Conservation (phyloP, 371 early-diverging fungal species). For the Mucor indicus region DNA sequence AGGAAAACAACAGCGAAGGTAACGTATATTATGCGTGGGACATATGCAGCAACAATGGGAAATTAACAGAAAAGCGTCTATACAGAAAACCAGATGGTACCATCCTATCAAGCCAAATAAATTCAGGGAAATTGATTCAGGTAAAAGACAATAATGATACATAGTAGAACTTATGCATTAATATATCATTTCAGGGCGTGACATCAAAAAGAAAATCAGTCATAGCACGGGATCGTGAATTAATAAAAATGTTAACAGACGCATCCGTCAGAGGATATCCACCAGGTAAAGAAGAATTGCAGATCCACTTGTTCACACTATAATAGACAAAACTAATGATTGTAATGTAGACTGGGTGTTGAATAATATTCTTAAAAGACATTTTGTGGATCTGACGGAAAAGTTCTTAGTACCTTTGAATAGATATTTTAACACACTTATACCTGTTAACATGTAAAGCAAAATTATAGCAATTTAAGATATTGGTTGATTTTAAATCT, state of each 20-base stretch:
- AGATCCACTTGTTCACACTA: background rate
- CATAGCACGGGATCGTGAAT: constrained; percentile 70
- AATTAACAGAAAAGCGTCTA: too few species aligned
- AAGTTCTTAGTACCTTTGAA: constrained; percentile 92
- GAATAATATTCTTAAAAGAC: constrained; percentile 86
- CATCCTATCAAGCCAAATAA: constrained; percentile 25
- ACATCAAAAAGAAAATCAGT: constrained; percentile 81
- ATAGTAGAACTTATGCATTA: too few species aligned
- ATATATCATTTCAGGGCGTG: constrained; percentile 50
- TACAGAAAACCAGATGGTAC: constrained; percentile 50
- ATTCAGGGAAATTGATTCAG: constrained; percentile 23
- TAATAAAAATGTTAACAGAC: constrained; percentile 71
- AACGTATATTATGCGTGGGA: too few species aligned
- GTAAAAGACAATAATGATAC: constrained; percentile 17
- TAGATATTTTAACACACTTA: constrained; percentile 85
- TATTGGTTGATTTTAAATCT: background rate
- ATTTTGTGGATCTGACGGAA: constrained; percentile 92
- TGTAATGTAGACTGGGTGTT: constrained; percentile 57
- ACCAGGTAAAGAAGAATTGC: constrained; percentile 34
- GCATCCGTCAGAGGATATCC: constrained; percentile 64
- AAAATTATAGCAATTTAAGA: background rate
- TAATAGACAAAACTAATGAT: background rate
- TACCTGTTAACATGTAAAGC: constrained; percentile 62
- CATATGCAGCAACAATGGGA: too few species aligned
- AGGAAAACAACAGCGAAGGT: constrained; percentile 57